These are phyloP conservation scores for Aspergillus jensenii DNA, from an alignment of 2,329 filamentous ascomycete genomes.

Conservation along the genomic window DNA sequence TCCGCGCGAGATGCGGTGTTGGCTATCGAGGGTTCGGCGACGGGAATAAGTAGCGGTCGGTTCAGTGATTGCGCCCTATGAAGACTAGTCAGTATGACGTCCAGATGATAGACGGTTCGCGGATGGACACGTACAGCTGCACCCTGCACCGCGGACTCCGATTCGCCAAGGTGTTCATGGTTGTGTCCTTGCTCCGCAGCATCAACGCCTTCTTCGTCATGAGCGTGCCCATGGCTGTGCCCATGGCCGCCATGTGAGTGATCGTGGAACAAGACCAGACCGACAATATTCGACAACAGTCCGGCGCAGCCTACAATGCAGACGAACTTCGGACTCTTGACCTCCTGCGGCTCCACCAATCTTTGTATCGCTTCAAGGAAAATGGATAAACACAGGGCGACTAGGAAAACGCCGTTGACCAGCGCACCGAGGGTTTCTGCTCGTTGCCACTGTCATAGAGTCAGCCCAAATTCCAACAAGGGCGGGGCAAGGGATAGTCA, in stretches of 20 bases:
- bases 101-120: background rate
- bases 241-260: slow-evolving; percentile 78
- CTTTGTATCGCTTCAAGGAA: slow-evolving; percentile 92
- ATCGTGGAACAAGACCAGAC: slow-evolving; percentile 87
- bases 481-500: slow-evolving; percentile 18
- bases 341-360: slow-evolving; percentile 85
- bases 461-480: slow-evolving; percentile 13
- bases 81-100: slow-evolving; percentile 17
- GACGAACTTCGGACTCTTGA: slow-evolving; percentile 81
- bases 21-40: slow-evolving; percentile 26
- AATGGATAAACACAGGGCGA: slow-evolving; percentile 93
- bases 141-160: slow-evolving; percentile 56
- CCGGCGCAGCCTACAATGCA: slow-evolving; percentile 86
- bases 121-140: slow-evolving; percentile 56
- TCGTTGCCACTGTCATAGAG: slow-evolving; percentile 73
- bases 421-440: slow-evolving; percentile 95
- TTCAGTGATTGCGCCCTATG: slow-evolving; percentile 28
- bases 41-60: slow-evolving; percentile 30
- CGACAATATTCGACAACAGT: slow-evolving; percentile 82
- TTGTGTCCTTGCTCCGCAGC: slow-evolving; percentile 41
- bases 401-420: slow-evolving; percentile 96
- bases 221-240: slow-evolving; percentile 52
- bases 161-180: slow-evolving; percentile 33
- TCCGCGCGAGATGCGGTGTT: slow-evolving; percentile 30
- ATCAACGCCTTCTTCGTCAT: slow-evolving; percentile 42